A percentile compares a stretch with the other conserved stretches of the same genome.
phyloP scores from a whole-genome alignment of 371 early-diverging fungal genomes.

The Coemansia sp. region DNA sequence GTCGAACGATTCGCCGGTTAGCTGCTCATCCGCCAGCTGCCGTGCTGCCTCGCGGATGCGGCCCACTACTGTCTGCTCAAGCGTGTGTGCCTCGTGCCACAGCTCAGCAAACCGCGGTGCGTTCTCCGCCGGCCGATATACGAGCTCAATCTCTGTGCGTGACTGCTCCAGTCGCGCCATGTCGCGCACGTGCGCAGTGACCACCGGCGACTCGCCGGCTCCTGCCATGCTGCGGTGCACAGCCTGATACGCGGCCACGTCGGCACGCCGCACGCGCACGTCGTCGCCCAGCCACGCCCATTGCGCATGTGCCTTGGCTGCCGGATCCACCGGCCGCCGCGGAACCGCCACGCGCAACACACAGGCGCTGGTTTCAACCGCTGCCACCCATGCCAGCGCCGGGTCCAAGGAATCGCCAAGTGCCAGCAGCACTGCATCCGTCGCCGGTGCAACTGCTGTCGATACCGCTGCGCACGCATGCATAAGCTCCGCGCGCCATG shows the following conservation, averaged over 20 bases:
- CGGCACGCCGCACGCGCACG: constrained; percentile 3
- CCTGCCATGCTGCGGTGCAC: constrained; percentile 41
- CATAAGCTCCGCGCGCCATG: constrained; percentile 13
- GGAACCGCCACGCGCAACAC: constrained; percentile 38
- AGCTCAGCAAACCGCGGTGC: constrained; percentile 31
- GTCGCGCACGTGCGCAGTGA: constrained; percentile 2
- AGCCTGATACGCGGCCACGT: constrained; percentile 10
- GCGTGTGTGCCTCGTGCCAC: constrained; percentile 41
- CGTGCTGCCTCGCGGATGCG: constrained; percentile 11
- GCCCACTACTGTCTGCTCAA: constrained; percentile 13
- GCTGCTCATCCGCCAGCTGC: neutral
- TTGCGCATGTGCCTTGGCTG: constrained; percentile 39
- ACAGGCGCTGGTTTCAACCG: constrained; percentile 16
- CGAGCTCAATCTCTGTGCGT: constrained; percentile 36
- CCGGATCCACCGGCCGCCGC: constrained; percentile 49
- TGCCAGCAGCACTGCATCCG: constrained; percentile 14
- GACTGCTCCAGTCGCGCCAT: constrained; percentile 19
- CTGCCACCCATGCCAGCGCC: constrained; percentile 22
- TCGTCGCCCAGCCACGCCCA: constrained; percentile 46
- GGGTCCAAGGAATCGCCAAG: neutral
- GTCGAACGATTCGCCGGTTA: neutral
- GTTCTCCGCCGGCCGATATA: constrained; percentile 21
- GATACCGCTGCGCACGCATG: neutral
- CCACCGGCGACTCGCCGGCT: constrained; percentile 14
- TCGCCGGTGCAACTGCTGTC: constrained; percentile 7